phyloP scores from a whole-genome alignment of 1,139 yeast species.

The Spathaspora sp. region DNA sequence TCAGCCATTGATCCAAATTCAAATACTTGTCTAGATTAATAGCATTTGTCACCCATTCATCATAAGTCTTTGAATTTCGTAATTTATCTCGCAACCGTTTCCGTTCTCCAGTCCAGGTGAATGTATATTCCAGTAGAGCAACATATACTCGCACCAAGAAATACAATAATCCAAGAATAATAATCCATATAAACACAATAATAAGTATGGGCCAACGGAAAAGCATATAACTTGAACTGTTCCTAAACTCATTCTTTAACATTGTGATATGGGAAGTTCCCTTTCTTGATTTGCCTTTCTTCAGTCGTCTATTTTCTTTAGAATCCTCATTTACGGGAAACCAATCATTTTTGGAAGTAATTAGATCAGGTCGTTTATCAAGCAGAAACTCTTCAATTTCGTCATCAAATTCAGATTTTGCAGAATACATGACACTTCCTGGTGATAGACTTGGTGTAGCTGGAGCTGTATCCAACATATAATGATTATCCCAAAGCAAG shows the following conservation, averaged over 20 bases:
- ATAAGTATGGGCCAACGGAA: conserved; percentile 67
- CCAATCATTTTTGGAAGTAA: conserved; percentile 69
- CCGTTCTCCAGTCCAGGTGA: conserved; percentile 63
- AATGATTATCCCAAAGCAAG: conserved; percentile 33
- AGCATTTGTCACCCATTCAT: conserved; percentile 66
- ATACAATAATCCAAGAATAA: conserved; percentile 49
- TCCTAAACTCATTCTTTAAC: conserved; percentile 44
- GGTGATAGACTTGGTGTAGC: background rate
- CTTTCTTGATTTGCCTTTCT: background rate
- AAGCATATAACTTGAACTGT: conserved; percentile 50
- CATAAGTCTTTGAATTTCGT: conserved; percentile 48
- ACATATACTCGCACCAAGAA: conserved; percentile 58
- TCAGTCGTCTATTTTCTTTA: conserved; percentile 1
- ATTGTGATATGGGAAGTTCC: conserved; percentile 9
- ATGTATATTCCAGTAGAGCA: conserved; percentile 58
- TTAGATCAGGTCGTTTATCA: conserved; percentile 28
- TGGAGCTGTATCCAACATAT: background rate
- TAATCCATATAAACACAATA: conserved; percentile 54
- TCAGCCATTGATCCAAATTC: conserved; percentile 63
- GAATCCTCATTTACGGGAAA: conserved; percentile 46
- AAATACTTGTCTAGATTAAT: conserved; percentile 54
- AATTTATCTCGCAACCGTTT: conserved; percentile 49
- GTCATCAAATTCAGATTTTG: background rate
- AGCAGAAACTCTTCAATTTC: background rate
- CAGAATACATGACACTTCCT: background rate